Evolutionary conservation across 1,284 basidiomycete genomes (phyloP), one percentile per base, ranked within the genome.

Genomic region (Rhodotorula sp.): DNA sequence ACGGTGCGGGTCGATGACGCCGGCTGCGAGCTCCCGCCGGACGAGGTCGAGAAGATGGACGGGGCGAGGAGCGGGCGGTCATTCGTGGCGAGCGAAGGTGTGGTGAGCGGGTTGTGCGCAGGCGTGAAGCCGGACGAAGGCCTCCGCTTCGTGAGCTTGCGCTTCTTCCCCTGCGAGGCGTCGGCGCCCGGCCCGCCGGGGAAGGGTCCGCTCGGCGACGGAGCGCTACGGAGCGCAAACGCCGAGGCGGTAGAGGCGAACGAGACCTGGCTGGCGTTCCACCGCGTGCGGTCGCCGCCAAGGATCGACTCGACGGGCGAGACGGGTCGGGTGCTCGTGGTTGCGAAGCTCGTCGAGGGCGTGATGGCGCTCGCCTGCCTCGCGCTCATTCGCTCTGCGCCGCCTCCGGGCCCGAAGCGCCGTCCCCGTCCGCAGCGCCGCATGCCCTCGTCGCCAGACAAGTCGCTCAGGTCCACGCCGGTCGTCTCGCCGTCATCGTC

Each of bases 201-300:
- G 56, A 39, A 21, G 36, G n/a, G 19, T 2, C 21, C 10, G 13
- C 15, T 8, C 5, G 10, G 2, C 12, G 46, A 25, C 19, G 13
- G 25, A 2, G 32, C 13, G 19, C 27, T 25, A 1, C 32, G 68
- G 1, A 61, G 60, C 1, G 56, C 65, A 21, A 66, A 63, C 21
- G 68, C 64, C 5, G 66, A 66, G 1, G 66, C 63, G 6, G 64
- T 60, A 7, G 63, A 61, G 0, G 71, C 73, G 54, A 75, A 75
- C 60, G 67, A 67, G 32, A 70, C 67, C 37, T 69, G 64, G 17
- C 63, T 66, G 15, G n/a, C 37, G 41, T 64, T 73, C 71, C 71
- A 70, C 0, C 65, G 37, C 19, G 62, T 32, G 29, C 56, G 55
- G n/a, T 59, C 55, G 54, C 41, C 65, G 34, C 62, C 58, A 32